phyloP scores from a whole-genome alignment of 108 stramenopile species.

The Skeletonema potamos region DNA sequence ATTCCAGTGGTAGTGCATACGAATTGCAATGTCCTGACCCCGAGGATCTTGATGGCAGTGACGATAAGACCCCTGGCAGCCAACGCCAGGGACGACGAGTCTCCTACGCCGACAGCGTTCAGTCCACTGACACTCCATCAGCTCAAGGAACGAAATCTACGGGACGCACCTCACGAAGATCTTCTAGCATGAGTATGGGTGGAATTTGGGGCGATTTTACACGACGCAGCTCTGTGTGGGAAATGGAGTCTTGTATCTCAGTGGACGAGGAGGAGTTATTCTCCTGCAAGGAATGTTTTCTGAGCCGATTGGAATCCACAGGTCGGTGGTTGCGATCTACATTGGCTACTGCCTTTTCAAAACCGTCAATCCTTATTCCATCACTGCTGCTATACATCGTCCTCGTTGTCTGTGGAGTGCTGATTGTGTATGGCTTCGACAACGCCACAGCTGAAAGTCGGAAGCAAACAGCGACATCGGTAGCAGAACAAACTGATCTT shows the following conservation, averaged over 20 bases:
- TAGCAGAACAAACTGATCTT: conserved; percentile 28
- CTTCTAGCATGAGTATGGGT: not conserved
- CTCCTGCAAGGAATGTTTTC: not conserved
- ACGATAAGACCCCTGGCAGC: too few species aligned
- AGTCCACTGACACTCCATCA: not conserved
- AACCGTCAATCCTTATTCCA: conserved; percentile 7
- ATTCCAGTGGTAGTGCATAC: not conserved
- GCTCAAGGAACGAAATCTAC: not conserved
- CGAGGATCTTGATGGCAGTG: too few species aligned
- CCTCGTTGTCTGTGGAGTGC: not conserved
- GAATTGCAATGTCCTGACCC: not conserved
- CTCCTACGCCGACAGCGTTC: conserved; percentile 4
- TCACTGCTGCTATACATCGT: conserved; percentile 6
- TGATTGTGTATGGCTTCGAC: conserved; percentile 12
- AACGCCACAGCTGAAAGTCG: conserved; percentile 10
- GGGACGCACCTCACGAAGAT: not conserved
- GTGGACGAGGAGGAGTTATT: not conserved
- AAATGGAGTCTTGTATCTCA: conserved; percentile 5
- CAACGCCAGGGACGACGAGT: not conserved
- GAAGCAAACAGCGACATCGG: not conserved
- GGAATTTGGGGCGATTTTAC: conserved; percentile 5
- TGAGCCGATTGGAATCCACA: not conserved
- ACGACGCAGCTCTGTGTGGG: not conserved
- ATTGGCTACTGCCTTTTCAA: conserved; percentile 25
- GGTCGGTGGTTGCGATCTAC: conserved; percentile 21